phyloP scores from a whole-genome alignment of 805 yeast genomes.

The Candida corydali region DNA sequence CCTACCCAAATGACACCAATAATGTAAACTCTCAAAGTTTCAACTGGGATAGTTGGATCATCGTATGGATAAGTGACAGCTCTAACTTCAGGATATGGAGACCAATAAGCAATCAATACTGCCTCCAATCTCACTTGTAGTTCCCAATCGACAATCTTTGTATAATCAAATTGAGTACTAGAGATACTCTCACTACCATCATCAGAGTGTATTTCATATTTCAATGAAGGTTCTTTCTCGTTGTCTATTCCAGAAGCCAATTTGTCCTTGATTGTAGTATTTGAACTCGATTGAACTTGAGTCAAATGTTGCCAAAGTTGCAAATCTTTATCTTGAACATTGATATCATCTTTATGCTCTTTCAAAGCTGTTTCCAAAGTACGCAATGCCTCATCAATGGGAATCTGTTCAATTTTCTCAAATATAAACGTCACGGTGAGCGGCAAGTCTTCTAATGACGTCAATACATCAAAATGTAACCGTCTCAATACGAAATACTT shows the following conservation, averaged over 20 bases:
- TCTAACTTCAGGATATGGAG: constrained; percentile 30
- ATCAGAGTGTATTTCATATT: neutral
- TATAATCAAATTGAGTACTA: constrained; percentile 3
- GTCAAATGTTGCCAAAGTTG: constrained; percentile 20
- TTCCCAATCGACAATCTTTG: constrained; percentile 10
- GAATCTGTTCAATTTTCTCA: constrained; percentile 24
- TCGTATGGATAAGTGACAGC: constrained; percentile 29
- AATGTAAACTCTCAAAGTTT: constrained; percentile 47
- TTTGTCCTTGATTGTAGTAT: neutral
- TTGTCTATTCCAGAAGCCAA: neutral
- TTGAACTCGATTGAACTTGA: neutral
- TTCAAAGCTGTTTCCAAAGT: constrained; percentile 25
- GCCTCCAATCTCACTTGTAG: constrained; percentile 38
- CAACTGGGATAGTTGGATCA: constrained; percentile 30
- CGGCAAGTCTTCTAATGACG: constrained; percentile 29
- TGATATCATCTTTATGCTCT: constrained; percentile 30
- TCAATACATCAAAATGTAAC: constrained; percentile 21
- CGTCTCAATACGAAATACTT: constrained; percentile 25
- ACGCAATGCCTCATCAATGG: constrained; percentile 18
- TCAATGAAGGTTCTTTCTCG: neutral
- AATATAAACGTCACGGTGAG: constrained; percentile 24
- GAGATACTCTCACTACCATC: constrained; percentile 1
- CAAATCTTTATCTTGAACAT: constrained; percentile 26
- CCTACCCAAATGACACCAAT: constrained; percentile 48
- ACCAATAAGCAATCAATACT: constrained; percentile 30